Base-by-base conservation (phyloP, 305 asterid genomes). In the Stenogyne calaminthoides region DNA sequence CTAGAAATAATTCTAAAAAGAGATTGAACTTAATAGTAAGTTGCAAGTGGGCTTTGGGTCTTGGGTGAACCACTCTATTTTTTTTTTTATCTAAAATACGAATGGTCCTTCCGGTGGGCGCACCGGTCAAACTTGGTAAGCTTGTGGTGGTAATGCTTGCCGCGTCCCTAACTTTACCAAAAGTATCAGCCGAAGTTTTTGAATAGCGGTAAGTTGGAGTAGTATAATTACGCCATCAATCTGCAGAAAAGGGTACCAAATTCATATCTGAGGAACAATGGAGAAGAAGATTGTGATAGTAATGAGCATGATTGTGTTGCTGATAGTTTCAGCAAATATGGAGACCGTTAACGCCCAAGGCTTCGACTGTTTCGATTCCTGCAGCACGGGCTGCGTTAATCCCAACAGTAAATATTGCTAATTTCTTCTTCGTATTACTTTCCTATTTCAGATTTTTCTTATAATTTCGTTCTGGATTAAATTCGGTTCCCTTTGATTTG, bases 381-480 rank as follows among this genome's bases (percentile, higher is more conserved):
- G 96, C 40, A 11, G 71, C 6, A 85, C 90, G 5, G 91, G 20
- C 71, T 90, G 95, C 74, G 88, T 85, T 63, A 22, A 47, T 19
- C 47, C 57, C 6, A 65, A 81, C 47, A 8, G 90, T 83, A 78
- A 71, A 11, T 19, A 19, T 18, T 7, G 7, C 20, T 77, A 15
- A 34, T 5, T 25, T 61, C 47, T 29, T 6, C 14, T 39, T 73
- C 32, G 6, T 58, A 44, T 51, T 54, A 5, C 34, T 7, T 54
- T 54, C 22, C 52, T 37, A 4, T 62, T n/a, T 37, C 5, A 7
- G 15, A 37, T 39, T 14, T 44, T 18, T 42, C 10, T 9, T 19
- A 0, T 11, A 8, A 0, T 59, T 15, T 65, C 0, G 1, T 36
- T 14, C 10, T 56, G 39, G 36, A 18, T 47, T 74, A 6, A 40